Evolutionary conservation across 1,139 yeast genomes (phyloP).

Genomic region (Petasospora fabianii): DNA sequence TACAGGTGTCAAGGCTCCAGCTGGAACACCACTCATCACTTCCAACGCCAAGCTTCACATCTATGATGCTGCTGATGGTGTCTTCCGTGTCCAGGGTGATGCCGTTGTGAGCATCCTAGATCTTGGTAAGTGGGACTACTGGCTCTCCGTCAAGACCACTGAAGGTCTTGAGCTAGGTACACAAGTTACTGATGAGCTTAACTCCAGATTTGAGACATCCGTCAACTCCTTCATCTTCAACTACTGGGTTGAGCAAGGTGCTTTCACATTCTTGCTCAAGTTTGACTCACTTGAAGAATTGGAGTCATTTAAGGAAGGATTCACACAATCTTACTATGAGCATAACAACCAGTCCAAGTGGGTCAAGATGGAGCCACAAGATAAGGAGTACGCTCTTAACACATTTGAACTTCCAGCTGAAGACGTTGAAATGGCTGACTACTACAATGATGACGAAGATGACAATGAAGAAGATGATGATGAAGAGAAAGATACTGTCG

Average conservation of each 20-base stretch:
- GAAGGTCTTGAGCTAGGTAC: conserved; percentile 38
- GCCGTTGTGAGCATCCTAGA: conserved; percentile 42
- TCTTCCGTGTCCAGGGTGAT: conserved; percentile 44
- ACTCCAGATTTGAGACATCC: conserved; percentile 62
- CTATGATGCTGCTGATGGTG: conserved; percentile 51
- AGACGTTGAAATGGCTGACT: conserved; percentile 22
- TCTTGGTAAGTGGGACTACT: conserved; percentile 48
- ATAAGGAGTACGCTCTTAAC: conserved; percentile 47
- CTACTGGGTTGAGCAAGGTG: conserved; percentile 34
- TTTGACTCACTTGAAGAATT: conserved; percentile 43
- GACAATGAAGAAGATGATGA: conserved; percentile 31
- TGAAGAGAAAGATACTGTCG: conserved; percentile 27
- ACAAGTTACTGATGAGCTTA: conserved; percentile 46
- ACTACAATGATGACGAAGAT: conserved; percentile 30
- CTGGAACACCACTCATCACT: conserved; percentile 23
- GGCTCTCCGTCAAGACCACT: conserved; percentile 41
- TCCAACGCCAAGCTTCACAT: conserved; percentile 44
- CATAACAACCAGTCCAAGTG: conserved; percentile 48
- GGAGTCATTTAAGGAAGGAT: conserved; percentile 47
- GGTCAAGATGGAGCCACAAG: conserved; percentile 39
- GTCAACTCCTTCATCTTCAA: conserved; percentile 65
- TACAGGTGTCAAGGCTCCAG: conserved; percentile 6
- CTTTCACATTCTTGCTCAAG: conserved; percentile 59
- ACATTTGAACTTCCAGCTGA: conserved; percentile 42
- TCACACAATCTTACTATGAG: conserved; percentile 62